Base-by-base conservation (phyloP, 495 filamentous ascomycete species). In the Podospora bellae-mahoneyi region DNA sequence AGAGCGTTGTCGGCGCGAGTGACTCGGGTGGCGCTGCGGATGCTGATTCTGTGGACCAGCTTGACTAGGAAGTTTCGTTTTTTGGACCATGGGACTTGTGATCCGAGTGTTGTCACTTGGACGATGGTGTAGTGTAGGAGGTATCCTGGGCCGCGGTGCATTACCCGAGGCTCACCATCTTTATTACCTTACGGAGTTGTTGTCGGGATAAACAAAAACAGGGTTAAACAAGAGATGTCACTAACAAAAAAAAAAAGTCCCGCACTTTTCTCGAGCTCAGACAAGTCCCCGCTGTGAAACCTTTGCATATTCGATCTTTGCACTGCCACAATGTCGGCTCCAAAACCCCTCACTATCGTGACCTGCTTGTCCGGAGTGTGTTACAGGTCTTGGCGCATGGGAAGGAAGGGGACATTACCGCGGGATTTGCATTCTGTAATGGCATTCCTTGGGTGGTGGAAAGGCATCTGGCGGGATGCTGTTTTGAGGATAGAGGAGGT, bases 31-130 rank as follows among this genome's bases (percentile, higher is more conserved):
- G 60, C 26, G 30, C 23, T 62, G 60, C 26, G 60, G 30, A 2
- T 62, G 60, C 26, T 5, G 19, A 75, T 66, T 78, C 76, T 1
- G 70, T 81, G 48, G 80, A 81, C 54, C 77, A 81, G 72, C 72
- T 81, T 19, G 79, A 82, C 60, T 82, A 68, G 66, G 57, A 48
- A 1, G 39, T 48, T 48, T 3, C 5, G 15, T 10, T 48, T 3
- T 10, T 13, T 13, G 39, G 39, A 48, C 39, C 2, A 10, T 13
- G 7, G 39, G 9, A 5, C 2, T 48, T 48, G 39, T 48, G 5
- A 16, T 48, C 15, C 6, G 39, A 48, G 13, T 3, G 9, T 48
- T 48, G 13, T 13, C 9, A 18, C 6, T 48, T 48, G 9, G 6
- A 48, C 39, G 23, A 10, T 18, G 2, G 39, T 48, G 39, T 48